phyloP scores from a whole-genome alignment of 495 filamentous ascomycete species.

The Entonaema liquescens region DNA sequence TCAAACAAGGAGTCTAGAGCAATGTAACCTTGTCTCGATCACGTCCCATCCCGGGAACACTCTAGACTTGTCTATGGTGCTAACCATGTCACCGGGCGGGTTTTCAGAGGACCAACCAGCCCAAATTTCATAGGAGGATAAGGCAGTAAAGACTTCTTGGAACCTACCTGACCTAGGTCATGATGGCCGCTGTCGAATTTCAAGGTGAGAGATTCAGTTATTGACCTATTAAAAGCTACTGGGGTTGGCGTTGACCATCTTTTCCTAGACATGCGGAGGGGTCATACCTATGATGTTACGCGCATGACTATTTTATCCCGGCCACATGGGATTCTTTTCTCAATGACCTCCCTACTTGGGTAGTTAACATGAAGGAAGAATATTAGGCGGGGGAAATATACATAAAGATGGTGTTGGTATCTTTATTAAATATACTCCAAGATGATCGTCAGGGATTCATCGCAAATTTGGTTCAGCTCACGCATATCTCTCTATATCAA shows the following conservation, averaged over 20 bases:
- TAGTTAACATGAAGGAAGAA: background rate
- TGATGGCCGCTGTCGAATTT: background rate
- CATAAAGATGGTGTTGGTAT: slow-evolving; percentile 26
- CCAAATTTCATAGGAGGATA: background rate
- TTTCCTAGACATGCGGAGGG: slow-evolving; percentile 16
- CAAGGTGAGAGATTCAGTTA: background rate
- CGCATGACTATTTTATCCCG: slow-evolving; percentile 22
- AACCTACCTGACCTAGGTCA: background rate
- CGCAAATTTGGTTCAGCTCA: slow-evolving; percentile 2
- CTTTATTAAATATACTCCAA: slow-evolving; percentile 2
- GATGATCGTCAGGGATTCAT: slow-evolving; percentile 1
- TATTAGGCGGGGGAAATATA: slow-evolving; percentile 3
- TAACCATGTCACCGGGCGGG: slow-evolving; percentile 5
- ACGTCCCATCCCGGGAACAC: background rate
- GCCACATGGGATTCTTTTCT: slow-evolving; percentile 12
- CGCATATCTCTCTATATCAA: slow-evolving; percentile 22
- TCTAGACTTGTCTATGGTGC: slow-evolving; percentile 4
- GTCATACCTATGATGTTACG: slow-evolving; percentile 10
- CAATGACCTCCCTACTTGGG: slow-evolving; percentile 4
- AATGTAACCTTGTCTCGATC: slow-evolving; percentile 27
- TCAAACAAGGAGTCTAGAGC: background rate
- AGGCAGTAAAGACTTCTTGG: background rate
- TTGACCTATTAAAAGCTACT: slow-evolving; percentile 10
- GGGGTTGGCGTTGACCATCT: background rate
- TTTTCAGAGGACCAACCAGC: background rate